Evolutionary conservation across 768 basidiomycete species (phyloP), one percentile per base, ranked within the genome.

Genomic region (Tylopilus vinaceipallidus): DNA sequence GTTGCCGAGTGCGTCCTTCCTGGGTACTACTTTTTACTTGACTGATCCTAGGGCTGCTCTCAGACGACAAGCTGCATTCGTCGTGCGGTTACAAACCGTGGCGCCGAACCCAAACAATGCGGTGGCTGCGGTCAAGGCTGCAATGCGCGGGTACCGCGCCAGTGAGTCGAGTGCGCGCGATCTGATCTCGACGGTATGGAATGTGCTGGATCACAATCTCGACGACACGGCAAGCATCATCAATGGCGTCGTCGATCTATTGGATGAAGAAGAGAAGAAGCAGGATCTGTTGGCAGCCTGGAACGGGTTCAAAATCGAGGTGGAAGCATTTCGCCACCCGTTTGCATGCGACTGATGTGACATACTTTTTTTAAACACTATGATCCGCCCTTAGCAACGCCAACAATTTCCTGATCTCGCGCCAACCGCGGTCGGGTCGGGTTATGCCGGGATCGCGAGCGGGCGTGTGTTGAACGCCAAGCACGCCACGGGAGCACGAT

Each of bases 171-270:
- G 79, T 34, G 88, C 93, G 3, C 76, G 83, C 4, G 95, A 95
- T 66, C 75, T 98, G 54, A 85, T 98, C 43, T 84, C 85, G 34
- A 95, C 90, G 0, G 74, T 95, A n/a, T 95, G 85, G 84, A 89
- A 84, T 62, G 76, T 88, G 30, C 69, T 88, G 11, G 83, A 86
- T 47, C 67, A 75, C 14, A 72, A 83, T 53, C 65, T 88, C 19
- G 92, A 97, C 44, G 76, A 82, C 26, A 88, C 91, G 0, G 84
- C 84, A 0, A 82, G 86, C 53, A 78, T 90, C 29, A 73, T 92
- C 37, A 87, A 84, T 51, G 73, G 79, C 2, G 73, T 90, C 29
- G 81, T 93, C 5, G 91, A 91, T 55, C 68, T 91, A 6, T 62
- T 95, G 8, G 88, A 90, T 3, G 90, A 91, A 32, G 83, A 85